Evolutionary conservation across 2,329 filamentous ascomycete species (phyloP).

Genomic region (Nothophoma quercina): DNA sequence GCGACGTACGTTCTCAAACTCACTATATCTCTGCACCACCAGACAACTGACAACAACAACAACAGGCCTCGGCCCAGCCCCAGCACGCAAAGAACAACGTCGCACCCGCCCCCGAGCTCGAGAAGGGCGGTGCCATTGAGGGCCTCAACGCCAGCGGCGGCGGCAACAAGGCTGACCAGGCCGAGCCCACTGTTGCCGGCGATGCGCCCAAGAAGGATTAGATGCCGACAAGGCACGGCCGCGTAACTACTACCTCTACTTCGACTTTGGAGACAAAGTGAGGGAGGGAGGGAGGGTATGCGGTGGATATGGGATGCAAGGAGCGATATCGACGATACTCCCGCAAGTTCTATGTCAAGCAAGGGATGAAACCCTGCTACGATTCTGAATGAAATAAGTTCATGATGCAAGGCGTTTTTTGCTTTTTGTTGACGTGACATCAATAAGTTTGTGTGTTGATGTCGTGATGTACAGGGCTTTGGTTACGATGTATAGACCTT

Average conservation of each 20-base stretch:
- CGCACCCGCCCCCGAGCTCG: conserved; percentile 47
- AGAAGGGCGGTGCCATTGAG: conserved; percentile 45
- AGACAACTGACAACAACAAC: conserved; percentile 15
- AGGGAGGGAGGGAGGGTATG: neutral
- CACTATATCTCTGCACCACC: neutral
- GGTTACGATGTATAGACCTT: no score
- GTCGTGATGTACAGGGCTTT: neutral
- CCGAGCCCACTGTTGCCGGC: conserved; percentile 14
- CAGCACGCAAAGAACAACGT: conserved; percentile 51
- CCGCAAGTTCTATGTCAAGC: no score
- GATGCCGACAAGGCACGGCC: neutral
- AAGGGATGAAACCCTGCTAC: conserved; percentile 17
- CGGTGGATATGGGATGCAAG: no score
- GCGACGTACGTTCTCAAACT: conserved; percentile 41
- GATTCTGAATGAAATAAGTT: conserved; percentile 7
- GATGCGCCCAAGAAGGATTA: conserved; percentile 15
- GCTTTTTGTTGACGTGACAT: neutral
- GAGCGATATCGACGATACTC: conserved; percentile 24
- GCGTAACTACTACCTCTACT: neutral
- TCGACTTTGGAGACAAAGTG: neutral
- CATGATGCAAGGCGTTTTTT: conserved; percentile 1
- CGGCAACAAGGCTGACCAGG: conserved; percentile 20
- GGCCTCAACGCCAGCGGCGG: conserved; percentile 17
- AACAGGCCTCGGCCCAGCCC: conserved; percentile 23
- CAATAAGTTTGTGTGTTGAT: neutral